These are phyloP conservation scores for Chloranthus sessilifolius DNA, from an alignment of 164 flowering plant genomes.

Conservation along the genomic window DNA sequence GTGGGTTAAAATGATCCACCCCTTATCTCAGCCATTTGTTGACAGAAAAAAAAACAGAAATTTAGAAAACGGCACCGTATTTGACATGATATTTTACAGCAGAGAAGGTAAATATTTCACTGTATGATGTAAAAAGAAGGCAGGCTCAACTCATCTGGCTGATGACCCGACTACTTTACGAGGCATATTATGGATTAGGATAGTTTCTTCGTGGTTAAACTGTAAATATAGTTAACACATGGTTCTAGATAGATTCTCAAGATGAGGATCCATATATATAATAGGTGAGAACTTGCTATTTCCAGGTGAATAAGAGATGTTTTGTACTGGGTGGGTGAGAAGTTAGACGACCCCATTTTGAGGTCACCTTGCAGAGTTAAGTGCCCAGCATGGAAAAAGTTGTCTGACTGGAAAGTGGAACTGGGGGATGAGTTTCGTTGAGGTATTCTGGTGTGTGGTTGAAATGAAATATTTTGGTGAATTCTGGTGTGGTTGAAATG, in stretches of 20 bases:
- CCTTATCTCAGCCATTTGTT: constrained; percentile 10
- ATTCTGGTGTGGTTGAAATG: too few relatives aligned
- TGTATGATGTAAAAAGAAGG: constrained; percentile 5
- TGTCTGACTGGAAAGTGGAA: too few relatives aligned
- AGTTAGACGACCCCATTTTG: not conserved
- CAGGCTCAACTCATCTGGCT: constrained; percentile 3
- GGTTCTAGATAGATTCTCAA: constrained; percentile 2
- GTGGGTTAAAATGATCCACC: constrained; percentile 21
- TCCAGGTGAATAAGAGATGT: constrained; percentile 7
- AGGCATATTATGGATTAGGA: constrained; percentile 12
- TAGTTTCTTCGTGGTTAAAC: constrained; percentile 13
- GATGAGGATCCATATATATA: constrained; percentile 2
- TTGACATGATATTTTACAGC: constrained; percentile 17
- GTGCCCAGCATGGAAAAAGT: too few relatives aligned
- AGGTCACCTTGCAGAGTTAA: too few relatives aligned
- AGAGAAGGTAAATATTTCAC: not conserved
- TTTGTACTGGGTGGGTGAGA: not conserved
- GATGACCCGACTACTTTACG: too few relatives aligned
- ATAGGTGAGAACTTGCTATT: constrained; percentile 5
- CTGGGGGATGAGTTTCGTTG: too few relatives aligned
- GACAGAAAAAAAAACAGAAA: constrained; percentile 15
- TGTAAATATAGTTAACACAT: constrained; percentile 23
- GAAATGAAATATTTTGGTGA: too few relatives aligned
- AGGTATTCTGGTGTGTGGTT: too few relatives aligned
- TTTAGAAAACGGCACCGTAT: constrained; percentile 2